Percentiles rank a stretch among this genome's conserved stretches.
phyloP scores from a whole-genome alignment of 768 basidiomycete species.

The Termitomyces bulborhizus region DNA sequence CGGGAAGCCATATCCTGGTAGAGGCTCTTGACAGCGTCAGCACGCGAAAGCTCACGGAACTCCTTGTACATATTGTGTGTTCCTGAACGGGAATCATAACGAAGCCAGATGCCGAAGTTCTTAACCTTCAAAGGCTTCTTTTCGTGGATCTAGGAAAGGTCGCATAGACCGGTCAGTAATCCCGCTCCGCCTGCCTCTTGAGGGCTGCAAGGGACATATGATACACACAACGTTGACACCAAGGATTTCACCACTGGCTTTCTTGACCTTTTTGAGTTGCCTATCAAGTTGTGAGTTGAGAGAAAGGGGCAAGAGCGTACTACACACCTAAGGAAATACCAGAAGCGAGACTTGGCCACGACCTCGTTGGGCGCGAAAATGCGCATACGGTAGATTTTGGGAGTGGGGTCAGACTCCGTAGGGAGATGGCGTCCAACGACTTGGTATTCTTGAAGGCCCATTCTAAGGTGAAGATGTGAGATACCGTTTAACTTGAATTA shows the following conservation, averaged over 20 bases:
- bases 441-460: constrained; percentile 89
- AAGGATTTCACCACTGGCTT: constrained; percentile 98
- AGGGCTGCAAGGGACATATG: constrained; percentile 63
- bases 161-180: constrained; percentile 41
- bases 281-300: constrained; percentile 29
- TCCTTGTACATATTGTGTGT: constrained; percentile 99
- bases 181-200: constrained; percentile 85
- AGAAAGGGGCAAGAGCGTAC: not conserved
- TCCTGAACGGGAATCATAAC: constrained; percentile 98
- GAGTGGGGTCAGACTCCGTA: constrained; percentile 85
- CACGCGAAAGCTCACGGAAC: constrained; percentile 92
- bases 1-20: constrained; percentile 99
- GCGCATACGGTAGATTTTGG: constrained; percentile 99
- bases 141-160: constrained; percentile 79
- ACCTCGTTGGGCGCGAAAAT: constrained; percentile 99
- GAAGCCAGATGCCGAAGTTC: constrained; percentile 99
- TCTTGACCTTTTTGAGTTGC: constrained; percentile 98
- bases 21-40: constrained; percentile 91
- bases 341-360: constrained; percentile 98
- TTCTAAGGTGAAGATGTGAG: constrained; percentile 31
- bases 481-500: constrained; percentile 7
- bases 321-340: constrained; percentile 92
- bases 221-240: constrained; percentile 95
- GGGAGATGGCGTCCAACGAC: constrained; percentile 97
- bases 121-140: constrained; percentile 98